Evolutionary conservation across 257 asterid species (phyloP), one percentile per base, ranked within the genome.

Genomic region (Sherardia arvensis): DNA sequence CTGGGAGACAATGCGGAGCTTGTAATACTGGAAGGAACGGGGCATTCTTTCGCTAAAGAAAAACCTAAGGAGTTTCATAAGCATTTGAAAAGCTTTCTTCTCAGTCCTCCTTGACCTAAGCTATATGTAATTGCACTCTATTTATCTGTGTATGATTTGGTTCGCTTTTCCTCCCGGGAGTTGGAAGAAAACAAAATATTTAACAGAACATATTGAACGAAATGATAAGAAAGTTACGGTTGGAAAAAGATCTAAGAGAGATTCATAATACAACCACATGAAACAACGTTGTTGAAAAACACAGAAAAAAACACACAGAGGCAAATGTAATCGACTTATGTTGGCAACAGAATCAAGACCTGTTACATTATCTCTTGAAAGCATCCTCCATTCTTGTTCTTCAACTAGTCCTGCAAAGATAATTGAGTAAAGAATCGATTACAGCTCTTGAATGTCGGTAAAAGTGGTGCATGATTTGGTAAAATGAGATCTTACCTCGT

Each of bases 11-110:
- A 74, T 70, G 80, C 78, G 0, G 67, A 80, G 68, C 49, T 86
- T 2, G 72, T 68, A n/a, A 81, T 84, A 66, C 77, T 86, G 11
- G 83, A 81, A 80, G 80, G 81, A 68, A 45, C 95, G 15, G 95
- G 95, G 1, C 95, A 86, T 70, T 84, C 78, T 8, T 84, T 78
- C 63, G 57, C 83, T 30, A 66, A 78, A 43, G 95, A 84, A 76
- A 86, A 81, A 61, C 56, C 87, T 8, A 75, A 64, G 73, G 81
- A 81, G 74, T 84, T 80, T 36, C 81, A 77, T 28, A 68, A 29
- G 59, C 95, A 76, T 68, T 76, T 87, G 80, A 87, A 83, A 66
- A 12, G 47, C 34, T 83, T 85, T 70, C 87, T 85, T 65, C 64
- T 74, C 12, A 69, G 57, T 29, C 18, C 57, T 3, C 23, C 25